Conservation (phyloP, 805 yeast genomes). For the Schwanniomyces occidentalis region DNA sequence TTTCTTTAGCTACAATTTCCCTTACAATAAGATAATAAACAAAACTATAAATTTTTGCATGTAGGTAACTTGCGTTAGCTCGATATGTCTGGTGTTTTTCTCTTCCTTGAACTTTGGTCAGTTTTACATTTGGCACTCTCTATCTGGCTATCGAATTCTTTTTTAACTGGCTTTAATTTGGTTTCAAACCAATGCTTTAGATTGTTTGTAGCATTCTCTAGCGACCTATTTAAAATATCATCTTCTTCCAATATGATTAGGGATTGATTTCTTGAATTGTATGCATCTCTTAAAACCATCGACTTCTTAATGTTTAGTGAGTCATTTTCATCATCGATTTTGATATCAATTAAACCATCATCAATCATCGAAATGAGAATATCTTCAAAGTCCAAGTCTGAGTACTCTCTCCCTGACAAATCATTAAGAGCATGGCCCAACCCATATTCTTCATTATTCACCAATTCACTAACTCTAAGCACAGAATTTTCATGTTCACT, state of each 20-base stretch:
- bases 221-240: constrained; percentile 21
- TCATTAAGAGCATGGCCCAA: constrained; percentile 13
- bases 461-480: constrained; percentile 13
- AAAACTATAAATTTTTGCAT: too few species aligned
- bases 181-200: constrained; percentile 25
- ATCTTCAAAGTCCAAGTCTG: constrained; percentile 14
- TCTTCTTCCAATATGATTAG: constrained; percentile 24
- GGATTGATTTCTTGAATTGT: constrained; percentile 19
- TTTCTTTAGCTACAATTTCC: not conserved
- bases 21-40: too few species aligned
- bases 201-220: constrained; percentile 16
- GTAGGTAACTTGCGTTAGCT: too few species aligned
- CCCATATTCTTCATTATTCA: constrained; percentile 14
- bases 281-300: constrained; percentile 30
- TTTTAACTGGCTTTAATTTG: constrained; percentile 12
- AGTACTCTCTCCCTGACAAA: not conserved
- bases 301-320: constrained; percentile 18
- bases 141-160: constrained; percentile 9
- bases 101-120: constrained; percentile 11
- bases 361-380: constrained; percentile 27
- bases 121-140: too few species aligned
- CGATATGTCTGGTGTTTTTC: constrained; percentile 13
- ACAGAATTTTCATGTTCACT: constrained; percentile 21
- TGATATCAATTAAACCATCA: constrained; percentile 20
- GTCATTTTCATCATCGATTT: constrained; percentile 27